Base-by-base conservation (phyloP, 345 rosid species). In the Barbarea vulgaris region DNA sequence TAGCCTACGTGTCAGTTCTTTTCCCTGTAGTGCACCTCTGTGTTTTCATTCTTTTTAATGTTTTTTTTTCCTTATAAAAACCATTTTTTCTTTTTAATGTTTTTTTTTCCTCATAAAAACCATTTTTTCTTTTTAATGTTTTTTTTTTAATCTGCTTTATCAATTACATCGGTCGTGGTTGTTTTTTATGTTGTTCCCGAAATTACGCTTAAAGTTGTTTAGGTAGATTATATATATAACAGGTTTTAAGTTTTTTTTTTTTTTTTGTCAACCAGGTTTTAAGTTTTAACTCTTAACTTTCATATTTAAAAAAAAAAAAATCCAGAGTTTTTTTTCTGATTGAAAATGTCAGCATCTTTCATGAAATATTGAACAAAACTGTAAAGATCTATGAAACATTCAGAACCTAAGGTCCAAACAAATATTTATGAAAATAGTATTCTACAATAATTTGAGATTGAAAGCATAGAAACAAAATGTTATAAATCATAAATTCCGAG, bases 1-100 rank as follows among this genome's bases (percentile, higher is more conserved):
- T 66, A 56, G 57, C 56, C 51, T 72, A 50, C 81, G 77, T 72
- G 77, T 72, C 77, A 19, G 52, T 58, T 71, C 34, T 48, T 47
- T 70, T 33, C n/a, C 14, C 62, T 69, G 19, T 44, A 15, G 17
- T 5, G 58, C 59, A 69, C 31, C 56, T 41, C 69, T 76, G 37
- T 42, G 33, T 61, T 58, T 76, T 44, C 30, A 33, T 5, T 44
- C 2, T 36, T 25, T 70, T 64, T 14, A 3, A 30, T 58, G 7
- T n/a, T n/a, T n/a, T n/a, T n/a, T n/a, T n/a, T n/a, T n/a, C n/a
- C n/a, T n/a, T n/a, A n/a, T n/a, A n/a, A n/a, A n/a, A n/a, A n/a
- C n/a, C n/a, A n/a, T n/a, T n/a, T n/a, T n/a, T n/a, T n/a, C n/a
- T n/a, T n/a, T n/a, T n/a, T n/a, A n/a, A n/a, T n/a, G n/a, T n/a